Base-by-base conservation (phyloP, 495 filamentous ascomycete species). In the Penicillium daleae region DNA sequence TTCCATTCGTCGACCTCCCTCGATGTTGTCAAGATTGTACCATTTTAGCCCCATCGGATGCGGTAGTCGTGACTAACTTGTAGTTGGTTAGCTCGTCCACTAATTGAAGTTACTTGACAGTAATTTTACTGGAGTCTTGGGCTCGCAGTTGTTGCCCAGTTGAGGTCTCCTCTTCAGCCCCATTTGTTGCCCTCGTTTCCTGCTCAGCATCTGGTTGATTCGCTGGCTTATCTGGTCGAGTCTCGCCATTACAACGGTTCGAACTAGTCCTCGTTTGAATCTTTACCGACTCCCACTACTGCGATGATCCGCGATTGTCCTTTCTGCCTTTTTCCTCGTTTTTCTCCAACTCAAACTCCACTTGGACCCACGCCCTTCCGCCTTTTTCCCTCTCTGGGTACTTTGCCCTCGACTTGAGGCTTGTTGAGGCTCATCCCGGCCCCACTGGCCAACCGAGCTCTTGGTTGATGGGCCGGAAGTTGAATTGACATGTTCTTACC, bases 391-490 rank as follows among this genome's bases (percentile, higher is more conserved):
- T 26, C 24, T 10, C 44, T 32, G 22, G 3, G 7, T 13, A 8
- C 26, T 15, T n/a, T 26, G 10, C 22, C 22, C 46, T 50, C 46
- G 15, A 49, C 40, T 17, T 42, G 53, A 57, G 53, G 60, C 61
- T 63, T 53, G 51, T 66, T 66, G 64, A 66, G 64, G 64, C 64
- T 66, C 64, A 66, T 66, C 21, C 54, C 31, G 8, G 56, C 56
- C 64, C 64, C 64, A 57, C 64, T 35, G 50, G 50, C 56, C 59
- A 51, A 60, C 60, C 35, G 13, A 21, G 33, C 24, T 22, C 24
- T 48, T 52, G 31, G 46, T 60, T 19, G 17, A 39, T 60, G 53
- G 40, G 55, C 48, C 55, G 33, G 56, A 4, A n/a, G 12, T 9
- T 48, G 10, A 6, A 48, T 22, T 13, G 44, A 10, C 22, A 46